Evolutionary conservation across 2,329 filamentous ascomycete species (phyloP), one percentile per base, ranked within the genome.

Genomic region (Fusarium marasasianum): DNA sequence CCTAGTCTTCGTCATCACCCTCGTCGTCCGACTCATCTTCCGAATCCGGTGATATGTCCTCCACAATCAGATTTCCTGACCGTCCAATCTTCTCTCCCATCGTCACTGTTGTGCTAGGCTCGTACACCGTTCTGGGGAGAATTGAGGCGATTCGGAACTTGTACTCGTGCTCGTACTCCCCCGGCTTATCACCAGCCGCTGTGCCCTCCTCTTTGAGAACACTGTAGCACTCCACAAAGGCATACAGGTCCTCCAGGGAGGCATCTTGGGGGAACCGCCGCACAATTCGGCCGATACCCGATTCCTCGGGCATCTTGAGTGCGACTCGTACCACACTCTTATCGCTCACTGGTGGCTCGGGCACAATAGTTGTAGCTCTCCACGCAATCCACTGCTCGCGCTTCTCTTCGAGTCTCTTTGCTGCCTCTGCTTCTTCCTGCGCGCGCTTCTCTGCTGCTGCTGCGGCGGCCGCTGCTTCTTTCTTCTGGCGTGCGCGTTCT

Each of bases 181-280:
- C 84, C 0, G 94, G 94, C 76, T 90, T 73, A 37, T 76, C 79
- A 55, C 73, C 74, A 38, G 69, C 78, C 20, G 71, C 59, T 33
- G 62, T 75, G 24, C 81, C 82, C 29, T 79, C 81, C 5, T 83
- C 82, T 41, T 88, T 82, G 7, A 95, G 77, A 11, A 92, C 76
- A 59, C 94, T 91, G 80, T 95, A 92, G 83, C 96, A 98, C 80
- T 99, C 96, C 6, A 98, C 95, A 83, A 97, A 98, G 1, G 96
- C 96, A 82, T 98, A 98, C 11, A 99, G 84, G 78, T 98, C 95
- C 80, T 98, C 96, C 43, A 98, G 85, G 5, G 89, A 87, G 1
- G 93, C 90, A n/a, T 90, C 86, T 3, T 88, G 86, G 1, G 86
- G 82, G 80, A 99, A 98, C 56, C 89, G 90, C 47, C 96, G 89